Base-by-base conservation (phyloP, 225 moss, liverwort and hornwort genomes). In the Marchantia paleacea region DNA sequence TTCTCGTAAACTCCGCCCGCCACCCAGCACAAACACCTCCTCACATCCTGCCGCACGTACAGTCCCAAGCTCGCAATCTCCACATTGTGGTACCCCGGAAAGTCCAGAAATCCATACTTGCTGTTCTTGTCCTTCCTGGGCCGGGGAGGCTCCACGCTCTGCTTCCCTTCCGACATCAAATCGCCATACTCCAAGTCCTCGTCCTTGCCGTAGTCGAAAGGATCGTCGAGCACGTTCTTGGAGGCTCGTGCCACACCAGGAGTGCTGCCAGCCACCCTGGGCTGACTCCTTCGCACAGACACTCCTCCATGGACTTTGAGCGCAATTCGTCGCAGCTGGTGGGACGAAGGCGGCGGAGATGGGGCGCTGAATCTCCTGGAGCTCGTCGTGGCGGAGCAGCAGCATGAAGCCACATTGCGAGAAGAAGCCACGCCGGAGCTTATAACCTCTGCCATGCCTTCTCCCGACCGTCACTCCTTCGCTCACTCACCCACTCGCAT, bases 1-100 rank as follows among this genome's bases (percentile, higher is more conserved):
- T 93, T 99, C 54, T 99, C 93, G 71, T 99, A 99, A 5, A 99
- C 97, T 6, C 93, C 97, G 1, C 97, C 97, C 0, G 89, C 50
- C 22, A 99, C 75, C 75, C 90, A 85, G 76, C 92, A 91, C 69
- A 92, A 26, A 81, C 97, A 99, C 11, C 85, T 87, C 10, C 97
- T 89, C 53, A 99, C 89, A 50, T 99, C 97, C 72, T 91, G 84
- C 69, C 97, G 87, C 8, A 91, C 82, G 80, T 90, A 60, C 39
- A 90, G 69, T 12, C 97, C 97, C 26, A 99, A 64, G 57, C n/a
- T 83, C 69, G 97, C 77, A 26, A 91, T 67, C 87, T 99, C 97
- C 13, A 87, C 75, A 85, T 91, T 93, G 78, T 77, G 90, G 9
- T 82, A 85, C 1, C 87, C 86, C 12, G 97, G 97, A 29, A 95